Evolutionary conservation across 2,329 filamentous ascomycete genomes (phyloP), one percentile per base, ranked within the genome.

Genomic region (Aureobasidium uvarum): DNA sequence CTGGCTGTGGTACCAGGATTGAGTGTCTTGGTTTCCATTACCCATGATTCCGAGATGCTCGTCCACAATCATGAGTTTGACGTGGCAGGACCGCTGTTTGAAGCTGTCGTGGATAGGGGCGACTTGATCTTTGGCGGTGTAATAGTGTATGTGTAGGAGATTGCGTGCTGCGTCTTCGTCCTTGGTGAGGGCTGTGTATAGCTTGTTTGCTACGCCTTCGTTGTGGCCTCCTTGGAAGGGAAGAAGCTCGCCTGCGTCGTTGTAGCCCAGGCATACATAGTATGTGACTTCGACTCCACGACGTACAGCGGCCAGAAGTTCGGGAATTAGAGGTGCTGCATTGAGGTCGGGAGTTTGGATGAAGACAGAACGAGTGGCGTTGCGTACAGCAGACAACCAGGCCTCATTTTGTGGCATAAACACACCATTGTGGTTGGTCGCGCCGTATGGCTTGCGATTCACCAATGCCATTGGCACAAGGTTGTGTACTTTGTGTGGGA

Each of bases 311-410:
- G 81, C 82, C 0, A 84, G 72, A 3, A 93, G 82, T 0, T 86
- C 87, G 0, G 86, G 83, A 0, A 92, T 71, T 0, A 92, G 77
- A 0, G 86, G 87, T 65, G 84, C 83, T 0, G 90, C 89, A 70
- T 94, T 94, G 43, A 94, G 81, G 25, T 91, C 89, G 0, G 90
- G 90, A 0, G 89, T 88, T 74, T 93, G 89, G 66, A 94, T 92
- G 71, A 93, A 91, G n/a, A 93, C 83, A 33, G 77, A 81, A 14
- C 78, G 77, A 63, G 80, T 75, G 0, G 89, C 89, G 69, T 92
- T 84, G 1, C 86, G 81, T 8, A 93, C 81, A 0, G 87, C 83
- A 0, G 89, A 89, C 0, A 92, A 77, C 84, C 88, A 93, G 0
- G 87, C 88, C 58, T 87, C 88, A 70, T 94, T 92, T 70, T 94